phyloP scores from a whole-genome alignment of 176 grass and related monocot genomes.

The Paspalum vaginatum region DNA sequence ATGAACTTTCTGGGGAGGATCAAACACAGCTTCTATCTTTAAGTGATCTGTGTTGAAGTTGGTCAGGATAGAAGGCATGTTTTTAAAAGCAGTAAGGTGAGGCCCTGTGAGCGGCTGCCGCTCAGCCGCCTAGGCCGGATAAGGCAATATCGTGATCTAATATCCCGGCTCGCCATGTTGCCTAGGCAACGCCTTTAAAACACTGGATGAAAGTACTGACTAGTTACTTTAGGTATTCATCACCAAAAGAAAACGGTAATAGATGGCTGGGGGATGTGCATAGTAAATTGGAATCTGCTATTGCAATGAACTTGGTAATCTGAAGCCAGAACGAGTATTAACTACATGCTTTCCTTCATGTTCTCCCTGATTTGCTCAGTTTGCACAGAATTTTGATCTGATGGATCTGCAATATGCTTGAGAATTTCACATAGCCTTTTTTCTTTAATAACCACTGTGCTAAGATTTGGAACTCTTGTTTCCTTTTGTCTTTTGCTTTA shows the following conservation, averaged over 20 bases:
- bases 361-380: slow-evolving; percentile 14
- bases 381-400: not conserved
- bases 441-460: slow-evolving; percentile 36
- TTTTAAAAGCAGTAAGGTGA: no score
- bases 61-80: not conserved
- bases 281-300: slow-evolving; percentile 39
- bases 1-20: slow-evolving; percentile 29
- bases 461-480: slow-evolving; percentile 48
- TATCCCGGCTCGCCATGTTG: no score
- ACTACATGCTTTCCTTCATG: slow-evolving; percentile 14
- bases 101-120: no score
- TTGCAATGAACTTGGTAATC: slow-evolving; percentile 15
- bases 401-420: slow-evolving; percentile 28
- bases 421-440: slow-evolving; percentile 39
- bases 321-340: slow-evolving; percentile 12
- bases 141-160: no score
- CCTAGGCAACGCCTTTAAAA: no score
- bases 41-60: slow-evolving; percentile 36
- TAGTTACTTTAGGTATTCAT: slow-evolving; percentile 29
- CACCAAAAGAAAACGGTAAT: slow-evolving; percentile 28
- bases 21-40: slow-evolving; percentile 7
- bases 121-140: no score
- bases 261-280: slow-evolving; percentile 18
- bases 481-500: slow-evolving; percentile 37
- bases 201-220: slow-evolving; percentile 31